Evolutionary conservation across 768 basidiomycete species (phyloP), one percentile per base, ranked within the genome.

Genomic region (Leccinum olivaceopallidum): DNA sequence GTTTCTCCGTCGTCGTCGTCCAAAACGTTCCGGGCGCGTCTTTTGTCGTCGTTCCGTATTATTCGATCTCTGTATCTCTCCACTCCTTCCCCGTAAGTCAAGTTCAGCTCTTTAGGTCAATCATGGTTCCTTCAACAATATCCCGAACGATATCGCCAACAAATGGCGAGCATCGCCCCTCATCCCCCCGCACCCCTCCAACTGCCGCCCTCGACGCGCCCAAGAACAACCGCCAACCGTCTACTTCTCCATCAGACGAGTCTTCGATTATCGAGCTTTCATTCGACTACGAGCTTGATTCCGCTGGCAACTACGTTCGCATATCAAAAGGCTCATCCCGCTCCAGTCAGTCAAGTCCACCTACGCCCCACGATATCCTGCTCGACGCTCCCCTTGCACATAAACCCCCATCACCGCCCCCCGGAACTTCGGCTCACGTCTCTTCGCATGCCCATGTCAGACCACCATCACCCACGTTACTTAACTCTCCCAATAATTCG

Each of bases 191-290:
- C 28, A 74, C 73, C 12, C 73, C 73, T 3, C 73, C 73, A 51
- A 63, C 60, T 20, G 48, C 57, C 55, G 61, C 64, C n/a, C 65
- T 72, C 42, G 74, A 73, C 59, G 67, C 65, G 57, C 61, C 74
- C n/a, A 73, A 75, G 67, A 72, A 67, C 49, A 64, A 44, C 60
- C 74, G 74, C 36, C 76, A 67, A 39, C 5, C 69, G 18, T 77
- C 75, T 7, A 69, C 72, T 22, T 70, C 79, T 8, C 74, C 75
- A 55, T 81, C 80, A 4, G 81, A 82, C 54, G 79, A 81, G 44
- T 79, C 80, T 1, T 78, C 78, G 2, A 69, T 81, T 55, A 75
- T 78, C 13, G 80, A 82, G 42, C 78, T 81, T 60, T 81, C 80
- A 3, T 81, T 82, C 57, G 77, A 78, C 62, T 82, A 82, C 48